Evolutionary conservation across 1,284 basidiomycete genomes (phyloP).

Genomic region (Tremellales sp.): DNA sequence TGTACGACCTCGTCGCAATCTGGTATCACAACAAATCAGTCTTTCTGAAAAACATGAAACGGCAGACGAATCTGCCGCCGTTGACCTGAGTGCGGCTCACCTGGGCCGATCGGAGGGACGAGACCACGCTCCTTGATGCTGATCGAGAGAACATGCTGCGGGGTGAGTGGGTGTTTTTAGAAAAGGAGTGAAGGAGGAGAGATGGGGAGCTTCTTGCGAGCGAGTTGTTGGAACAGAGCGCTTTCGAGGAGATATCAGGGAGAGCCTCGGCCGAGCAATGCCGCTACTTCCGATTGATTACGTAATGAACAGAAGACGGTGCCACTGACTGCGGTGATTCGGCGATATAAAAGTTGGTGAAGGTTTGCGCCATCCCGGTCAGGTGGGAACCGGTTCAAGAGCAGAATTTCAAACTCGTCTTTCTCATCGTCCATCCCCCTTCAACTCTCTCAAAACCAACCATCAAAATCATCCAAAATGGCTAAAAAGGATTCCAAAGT

Average conservation of each 20-base stretch:
- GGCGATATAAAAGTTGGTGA: constrained; percentile 2
- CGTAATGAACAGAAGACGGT: background rate
- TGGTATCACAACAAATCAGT: constrained; percentile 5
- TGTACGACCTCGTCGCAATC: constrained; percentile 32
- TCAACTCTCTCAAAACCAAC: background rate
- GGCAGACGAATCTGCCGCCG: background rate
- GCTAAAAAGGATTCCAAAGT: constrained; percentile 52
- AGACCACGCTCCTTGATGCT: constrained; percentile 20
- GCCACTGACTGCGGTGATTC: background rate
- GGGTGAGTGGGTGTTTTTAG: constrained; percentile 5
- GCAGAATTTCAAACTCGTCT: constrained; percentile 3
- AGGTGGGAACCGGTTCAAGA: background rate
- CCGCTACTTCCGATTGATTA: background rate
- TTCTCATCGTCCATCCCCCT: background rate
- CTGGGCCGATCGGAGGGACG: constrained; percentile 34
- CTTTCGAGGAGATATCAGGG: background rate
- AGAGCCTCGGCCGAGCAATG: background rate
- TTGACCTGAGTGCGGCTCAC: constrained; percentile 16
- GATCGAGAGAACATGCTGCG: constrained; percentile 32
- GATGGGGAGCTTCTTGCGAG: constrained; percentile 1
- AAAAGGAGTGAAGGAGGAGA: constrained; percentile 4
- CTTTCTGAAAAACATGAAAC: background rate
- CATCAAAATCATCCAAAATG: constrained; percentile 32
- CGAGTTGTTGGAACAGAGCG: background rate
- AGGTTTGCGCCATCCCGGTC: background rate